A percentile compares a stretch with the other conserved stretches of the same genome.
Evolutionary conservation across 75 land plant genomes (phyloP).

Genomic region (Cryptomeria japonica): DNA sequence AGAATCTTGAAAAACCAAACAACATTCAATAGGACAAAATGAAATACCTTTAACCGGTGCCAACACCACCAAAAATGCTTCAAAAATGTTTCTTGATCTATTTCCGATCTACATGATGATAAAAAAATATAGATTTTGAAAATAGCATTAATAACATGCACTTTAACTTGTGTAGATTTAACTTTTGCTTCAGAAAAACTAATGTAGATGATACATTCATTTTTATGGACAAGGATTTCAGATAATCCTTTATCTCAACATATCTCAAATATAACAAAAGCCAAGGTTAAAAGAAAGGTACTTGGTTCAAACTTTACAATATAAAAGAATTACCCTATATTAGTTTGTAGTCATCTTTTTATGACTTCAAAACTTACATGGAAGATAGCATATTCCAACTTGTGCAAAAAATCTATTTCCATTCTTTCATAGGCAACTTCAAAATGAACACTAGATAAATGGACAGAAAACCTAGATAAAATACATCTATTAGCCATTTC

Average conservation of each 20-base stretch:
- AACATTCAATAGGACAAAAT: not conserved
- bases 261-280: not conserved
- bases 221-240: not conserved
- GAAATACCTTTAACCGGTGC: slow-evolving; percentile 47
- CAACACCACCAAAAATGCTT: slow-evolving; percentile 59
- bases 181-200: not conserved
- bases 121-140: not conserved
- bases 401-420: not conserved
- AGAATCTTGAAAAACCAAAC: not conserved
- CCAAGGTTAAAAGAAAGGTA: not conserved
- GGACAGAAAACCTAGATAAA: not conserved
- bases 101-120: slow-evolving; percentile 22
- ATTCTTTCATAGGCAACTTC: not conserved
- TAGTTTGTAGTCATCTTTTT: not conserved
- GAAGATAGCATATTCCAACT: not conserved
- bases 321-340: not conserved
- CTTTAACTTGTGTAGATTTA: not conserved
- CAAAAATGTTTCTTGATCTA: slow-evolving; percentile 35
- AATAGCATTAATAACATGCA: not conserved
- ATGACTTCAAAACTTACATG: not conserved
- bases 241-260: not conserved
- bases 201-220: not conserved
- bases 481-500: not conserved
- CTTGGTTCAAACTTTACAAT: not conserved
- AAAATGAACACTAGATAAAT: not conserved